These are phyloP conservation scores for Simmondsia chinensis DNA, from an alignment of 148 eudicot species.

Conservation along the genomic window DNA sequence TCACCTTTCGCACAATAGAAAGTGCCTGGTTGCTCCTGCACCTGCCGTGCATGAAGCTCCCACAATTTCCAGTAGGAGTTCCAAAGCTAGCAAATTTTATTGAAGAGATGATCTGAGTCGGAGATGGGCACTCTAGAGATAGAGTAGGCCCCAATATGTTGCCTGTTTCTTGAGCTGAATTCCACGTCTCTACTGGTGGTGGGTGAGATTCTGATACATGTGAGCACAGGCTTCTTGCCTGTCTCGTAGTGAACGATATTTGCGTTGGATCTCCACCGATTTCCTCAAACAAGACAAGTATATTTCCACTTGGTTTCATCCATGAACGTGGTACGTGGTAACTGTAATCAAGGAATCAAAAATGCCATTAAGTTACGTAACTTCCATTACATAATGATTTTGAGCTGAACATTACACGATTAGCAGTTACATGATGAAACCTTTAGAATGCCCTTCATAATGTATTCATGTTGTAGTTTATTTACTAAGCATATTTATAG, in stretches of 20 bases:
- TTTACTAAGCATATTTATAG: too few species aligned
- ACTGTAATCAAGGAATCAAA: slow-evolving; percentile 23
- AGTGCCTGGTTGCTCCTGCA: slow-evolving; percentile 60
- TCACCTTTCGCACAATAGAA: slow-evolving; percentile 55
- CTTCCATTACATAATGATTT: neutral
- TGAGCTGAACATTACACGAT: too few species aligned
- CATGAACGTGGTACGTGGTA: slow-evolving; percentile 93
- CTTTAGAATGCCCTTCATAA: too few species aligned
- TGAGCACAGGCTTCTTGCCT: slow-evolving; percentile 59
- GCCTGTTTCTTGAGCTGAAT: slow-evolving; percentile 19
- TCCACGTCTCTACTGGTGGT: slow-evolving; percentile 64
- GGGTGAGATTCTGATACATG: slow-evolving; percentile 75
- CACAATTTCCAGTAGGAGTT: slow-evolving; percentile 79
- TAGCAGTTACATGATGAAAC: too few species aligned
- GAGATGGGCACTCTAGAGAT: slow-evolving; percentile 56
- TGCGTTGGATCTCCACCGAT: slow-evolving; percentile 77
- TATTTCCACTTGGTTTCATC: slow-evolving; percentile 54
- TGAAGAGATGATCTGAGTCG: slow-evolving; percentile 61
- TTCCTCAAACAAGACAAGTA: slow-evolving; percentile 80
- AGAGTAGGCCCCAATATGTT: slow-evolving; percentile 37
- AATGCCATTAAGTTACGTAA: neutral
- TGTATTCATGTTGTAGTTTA: too few species aligned
- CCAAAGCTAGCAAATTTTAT: slow-evolving; percentile 94
- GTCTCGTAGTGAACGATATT: slow-evolving; percentile 54
- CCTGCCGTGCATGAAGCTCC: slow-evolving; percentile 61